Evolutionary conservation across 2,329 filamentous ascomycete genomes (phyloP).

Genomic region (Cladosporium colombiae): DNA sequence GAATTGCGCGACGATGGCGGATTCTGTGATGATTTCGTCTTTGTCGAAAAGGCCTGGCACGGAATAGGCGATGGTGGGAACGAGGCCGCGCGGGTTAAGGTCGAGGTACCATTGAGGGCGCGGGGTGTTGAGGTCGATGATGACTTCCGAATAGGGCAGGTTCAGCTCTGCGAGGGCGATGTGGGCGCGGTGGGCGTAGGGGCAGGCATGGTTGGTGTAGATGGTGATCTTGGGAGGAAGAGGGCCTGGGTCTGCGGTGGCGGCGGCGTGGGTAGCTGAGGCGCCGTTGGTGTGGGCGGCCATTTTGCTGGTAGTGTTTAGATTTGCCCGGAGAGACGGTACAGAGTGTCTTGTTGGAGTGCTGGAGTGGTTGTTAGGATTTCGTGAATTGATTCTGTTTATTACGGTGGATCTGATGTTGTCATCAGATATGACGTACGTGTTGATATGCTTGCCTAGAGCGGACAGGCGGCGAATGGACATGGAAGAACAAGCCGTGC

Average conservation of each 20-base stretch:
- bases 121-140: constrained; percentile 68
- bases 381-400: background rate
- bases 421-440: constrained; percentile 14
- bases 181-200: constrained; percentile 70
- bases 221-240: constrained; percentile 57
- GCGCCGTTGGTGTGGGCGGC: constrained; percentile 19
- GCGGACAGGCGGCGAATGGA: constrained; percentile 12
- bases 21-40: constrained; percentile 69
- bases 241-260: background rate
- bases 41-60: constrained; percentile 41
- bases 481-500: background rate
- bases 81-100: constrained; percentile 76
- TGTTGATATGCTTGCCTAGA: constrained; percentile 6
- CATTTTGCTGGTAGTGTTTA: background rate
- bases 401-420: background rate
- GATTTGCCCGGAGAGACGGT: background rate
- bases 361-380: background rate
- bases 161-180: constrained; percentile 37
- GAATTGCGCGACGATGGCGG: constrained; percentile 71
- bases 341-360: background rate
- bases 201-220: constrained; percentile 71
- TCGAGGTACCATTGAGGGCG: constrained; percentile 73
- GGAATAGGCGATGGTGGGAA: constrained; percentile 69
- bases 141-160: constrained; percentile 37
- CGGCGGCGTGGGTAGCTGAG: constrained; percentile 8